Evolutionary conservation across 208 protist species (phyloP).

Genomic region (Vickermania spadyakhi): DNA sequence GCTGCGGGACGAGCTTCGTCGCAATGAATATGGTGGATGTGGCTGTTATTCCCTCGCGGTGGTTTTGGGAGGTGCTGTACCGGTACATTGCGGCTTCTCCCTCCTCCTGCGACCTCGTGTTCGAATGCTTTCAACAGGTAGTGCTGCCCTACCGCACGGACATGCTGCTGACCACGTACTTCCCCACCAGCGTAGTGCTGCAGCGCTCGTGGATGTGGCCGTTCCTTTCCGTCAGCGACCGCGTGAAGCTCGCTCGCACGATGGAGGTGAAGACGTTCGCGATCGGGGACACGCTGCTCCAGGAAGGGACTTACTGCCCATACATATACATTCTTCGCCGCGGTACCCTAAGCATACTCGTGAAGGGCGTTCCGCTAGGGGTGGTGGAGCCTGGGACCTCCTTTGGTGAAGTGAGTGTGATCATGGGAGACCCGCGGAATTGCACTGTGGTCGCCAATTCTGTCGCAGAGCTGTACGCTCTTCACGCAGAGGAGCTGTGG

Average conservation of each 20-base stretch:
- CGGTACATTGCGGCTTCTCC: slow-evolving; percentile 25
- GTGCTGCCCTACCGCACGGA: slow-evolving; percentile 49
- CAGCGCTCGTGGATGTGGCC: slow-evolving; percentile 85
- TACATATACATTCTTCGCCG: slow-evolving; percentile 82
- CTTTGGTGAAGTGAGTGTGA: slow-evolving; percentile 72
- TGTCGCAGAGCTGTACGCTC: slow-evolving; percentile 75
- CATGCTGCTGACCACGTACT: slow-evolving; percentile 55
- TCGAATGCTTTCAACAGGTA: slow-evolving; percentile 35
- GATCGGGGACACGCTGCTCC: slow-evolving; percentile 63
- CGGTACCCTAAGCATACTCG: slow-evolving; percentile 43
- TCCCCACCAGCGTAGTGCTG: slow-evolving; percentile 56
- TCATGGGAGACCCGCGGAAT: slow-evolving; percentile 75
- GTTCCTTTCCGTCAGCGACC: slow-evolving; percentile 54
- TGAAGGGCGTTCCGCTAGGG: slow-evolving; percentile 55
- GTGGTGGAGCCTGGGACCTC: slow-evolving; percentile 51
- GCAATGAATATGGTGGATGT: slow-evolving; percentile 51
- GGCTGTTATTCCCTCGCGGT: slow-evolving; percentile 66
- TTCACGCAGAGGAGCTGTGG: slow-evolving; percentile 43
- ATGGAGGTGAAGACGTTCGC: slow-evolving; percentile 65
- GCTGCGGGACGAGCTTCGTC: slow-evolving; percentile 26
- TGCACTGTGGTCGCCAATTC: slow-evolving; percentile 48
- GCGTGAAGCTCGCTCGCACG: slow-evolving; percentile 55
- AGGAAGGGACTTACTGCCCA: slow-evolving; percentile 47
- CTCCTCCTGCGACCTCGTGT: slow-evolving; percentile 18
- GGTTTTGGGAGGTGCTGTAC: slow-evolving; percentile 73